These are phyloP conservation scores for Penicillium vulpinum DNA, from an alignment of 2,329 filamentous ascomycete genomes.

Conservation along the genomic window DNA sequence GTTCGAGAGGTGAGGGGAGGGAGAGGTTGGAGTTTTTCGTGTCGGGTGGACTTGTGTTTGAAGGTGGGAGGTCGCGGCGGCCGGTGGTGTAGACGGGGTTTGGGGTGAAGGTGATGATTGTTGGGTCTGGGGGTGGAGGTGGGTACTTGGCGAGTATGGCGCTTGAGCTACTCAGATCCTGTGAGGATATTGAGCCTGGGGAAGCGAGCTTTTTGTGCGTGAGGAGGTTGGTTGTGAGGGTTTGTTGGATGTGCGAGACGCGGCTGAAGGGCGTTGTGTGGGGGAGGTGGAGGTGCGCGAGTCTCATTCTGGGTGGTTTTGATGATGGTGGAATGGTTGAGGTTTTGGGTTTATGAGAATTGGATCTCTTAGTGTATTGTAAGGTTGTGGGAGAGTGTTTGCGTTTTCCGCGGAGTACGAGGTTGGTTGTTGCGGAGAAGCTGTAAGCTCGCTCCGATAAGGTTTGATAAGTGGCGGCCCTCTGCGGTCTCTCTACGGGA, in stretches of 20 bases:
- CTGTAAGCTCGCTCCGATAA: constrained; percentile 20
- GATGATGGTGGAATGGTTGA: background rate
- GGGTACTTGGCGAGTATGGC: constrained; percentile 15
- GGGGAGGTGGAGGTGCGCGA: constrained; percentile 63
- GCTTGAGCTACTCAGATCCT: constrained; percentile 19
- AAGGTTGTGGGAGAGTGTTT: background rate
- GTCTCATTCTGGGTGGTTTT: constrained; percentile 44
- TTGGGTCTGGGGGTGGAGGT: constrained; percentile 60
- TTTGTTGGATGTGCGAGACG: constrained; percentile 58
- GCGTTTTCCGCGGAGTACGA: constrained; percentile 23
- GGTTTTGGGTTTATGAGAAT: background rate
- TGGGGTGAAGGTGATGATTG: constrained; percentile 79
- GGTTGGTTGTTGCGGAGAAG: constrained; percentile 27
- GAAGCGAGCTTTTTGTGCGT: constrained; percentile 56
- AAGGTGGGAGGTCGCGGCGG: constrained; percentile 65
- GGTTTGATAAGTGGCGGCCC: constrained; percentile 8
- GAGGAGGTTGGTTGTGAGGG: constrained; percentile 59
- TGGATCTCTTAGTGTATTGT: background rate
- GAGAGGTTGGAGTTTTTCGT: constrained; percentile 40
- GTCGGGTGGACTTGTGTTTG: constrained; percentile 33
- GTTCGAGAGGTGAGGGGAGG: constrained; percentile 38
- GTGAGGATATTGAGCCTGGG: constrained; percentile 20
- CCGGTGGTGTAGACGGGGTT: constrained; percentile 86
- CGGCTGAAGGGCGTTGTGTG: constrained; percentile 55
- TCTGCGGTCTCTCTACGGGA: background rate